Evolutionary conservation across 306 rosid genomes (phyloP), one percentile per base, ranked within the genome.

Genomic region (Trifolium repens): DNA sequence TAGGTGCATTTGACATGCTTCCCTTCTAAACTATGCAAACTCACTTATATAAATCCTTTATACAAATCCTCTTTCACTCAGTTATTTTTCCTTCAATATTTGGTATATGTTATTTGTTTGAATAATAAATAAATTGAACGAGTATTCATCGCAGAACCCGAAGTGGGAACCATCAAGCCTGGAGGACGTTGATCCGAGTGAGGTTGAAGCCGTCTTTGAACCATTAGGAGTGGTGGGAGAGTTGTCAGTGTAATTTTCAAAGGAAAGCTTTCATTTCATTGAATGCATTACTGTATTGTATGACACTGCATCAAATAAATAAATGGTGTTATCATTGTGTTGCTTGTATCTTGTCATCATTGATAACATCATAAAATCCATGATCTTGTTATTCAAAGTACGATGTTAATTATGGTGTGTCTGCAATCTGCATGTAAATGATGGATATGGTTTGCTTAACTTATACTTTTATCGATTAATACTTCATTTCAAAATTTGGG

Each of bases 141-240:
- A 46, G 27, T 19, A 58, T 75, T 73, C 37, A 12, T 34, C 14
- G 87, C 96, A 96, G 99, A 92, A 89, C 74, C 99, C 97, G 0
- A 85, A 84, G 69, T 96, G 99, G 99, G 74, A 90, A 77, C 99
- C 98, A 15, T 49, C 92, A 39, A 82, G 80, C 8, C 72, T 92
- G 83, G 90, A 89, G 78, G 98, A 90, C 73, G 87, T 96, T 70
- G 84, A 86, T 77, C 67, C 72, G 1, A 80, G 52, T 24, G 93
- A 90, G 83, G 87, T 89, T 71, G 91, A 90, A 73, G 81, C 90
- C 10, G 80, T 90, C 46, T 89, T 92, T 40, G 65, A 83, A 74
- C 93, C 98, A 8, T 74, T 90, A 82, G 87, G 81, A 62, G 71
- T 90, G 69, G 85, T 79, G 57, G 85, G 13, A 40, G 88, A 89